Base-by-base conservation (phyloP, 2,329 filamentous ascomycete genomes). In the Calonectria pteridis region DNA sequence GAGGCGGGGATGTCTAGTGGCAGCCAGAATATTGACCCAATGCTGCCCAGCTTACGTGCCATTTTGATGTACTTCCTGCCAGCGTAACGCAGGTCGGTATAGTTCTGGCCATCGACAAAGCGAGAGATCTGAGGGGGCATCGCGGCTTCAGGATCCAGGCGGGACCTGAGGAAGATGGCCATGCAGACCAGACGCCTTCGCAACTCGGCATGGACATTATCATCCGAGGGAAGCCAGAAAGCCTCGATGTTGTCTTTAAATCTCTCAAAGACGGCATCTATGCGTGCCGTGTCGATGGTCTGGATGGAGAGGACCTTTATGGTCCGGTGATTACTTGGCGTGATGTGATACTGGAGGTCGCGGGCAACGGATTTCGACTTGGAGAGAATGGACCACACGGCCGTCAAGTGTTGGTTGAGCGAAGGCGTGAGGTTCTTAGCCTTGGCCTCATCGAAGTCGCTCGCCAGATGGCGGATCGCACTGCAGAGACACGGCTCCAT, bases 41-140 rank as follows among this genome's bases (percentile, higher is more conserved):
- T 72, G 1, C 78, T 78, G 1, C 81, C 81, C 3, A 84, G 74
- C 33, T 77, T 75, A 3, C 83, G 74, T 0, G 80, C 81, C 29
- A 84, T 81, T 67, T 83, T 84, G 71, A 84, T 80, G 10, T 84
- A 84, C 67, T 84, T 84, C 20, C 67, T 69, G 43, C 83, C 83
- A 0, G 82, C 79, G 67, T 83, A 82, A 2, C 81, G 73, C 18
- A 84, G 40, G 3, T 84, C 83, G 0, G 79, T 73, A 1, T 76
- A 62, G 6, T 80, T 82, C 0, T 77, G 69, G 1, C 78, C 78
- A 20, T 79, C 75, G 3, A 80, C 72, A 1, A 81, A 31, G 1
- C 55, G 50, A 23, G 78, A 73, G 2, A 83, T 73, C 13, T 75
- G 71, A 1, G 74, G 65, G 0, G 81, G 78, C 6, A 81, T 53